phyloP scores from a whole-genome alignment of 768 basidiomycete species.

The Boletus insuetus region DNA sequence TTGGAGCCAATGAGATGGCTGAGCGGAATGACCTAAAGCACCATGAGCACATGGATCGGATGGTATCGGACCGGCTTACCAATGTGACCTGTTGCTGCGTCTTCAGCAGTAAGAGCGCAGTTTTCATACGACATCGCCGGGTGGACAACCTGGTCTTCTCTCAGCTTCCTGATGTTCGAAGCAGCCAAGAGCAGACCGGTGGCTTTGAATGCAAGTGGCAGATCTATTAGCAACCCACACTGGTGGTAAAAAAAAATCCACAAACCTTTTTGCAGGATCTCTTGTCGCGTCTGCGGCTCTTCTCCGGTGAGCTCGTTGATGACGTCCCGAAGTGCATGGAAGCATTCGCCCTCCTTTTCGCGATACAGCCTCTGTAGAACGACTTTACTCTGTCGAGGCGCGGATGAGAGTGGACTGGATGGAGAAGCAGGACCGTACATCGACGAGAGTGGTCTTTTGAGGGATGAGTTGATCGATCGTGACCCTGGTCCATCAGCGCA shows the following conservation, averaged over 20 bases:
- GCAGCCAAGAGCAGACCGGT: constrained; percentile 7
- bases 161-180: not conserved
- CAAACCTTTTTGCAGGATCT: constrained; percentile 22
- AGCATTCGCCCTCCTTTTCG: constrained; percentile 20
- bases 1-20: not conserved
- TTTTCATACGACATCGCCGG: not conserved
- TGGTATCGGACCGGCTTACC: constrained; percentile 5
- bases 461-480: not conserved
- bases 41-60: not conserved
- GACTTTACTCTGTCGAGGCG: constrained; percentile 12
- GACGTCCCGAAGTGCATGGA: constrained; percentile 17
- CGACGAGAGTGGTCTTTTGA: not conserved
- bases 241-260: not conserved
- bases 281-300: constrained; percentile 16
- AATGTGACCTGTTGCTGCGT: not conserved
- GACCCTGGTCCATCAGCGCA: not conserved
- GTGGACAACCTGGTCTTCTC: not conserved
- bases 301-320: constrained; percentile 19
- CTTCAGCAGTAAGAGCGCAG: not conserved
- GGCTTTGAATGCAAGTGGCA: constrained; percentile 1
- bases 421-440: not conserved
- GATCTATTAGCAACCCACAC: not conserved
- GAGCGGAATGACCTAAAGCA: not conserved
- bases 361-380: constrained; percentile 20
- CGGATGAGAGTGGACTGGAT: not conserved